Percentiles rank a stretch among this genome's conserved stretches.
phyloP scores from a whole-genome alignment of 2,329 filamentous ascomycete species.

The Phialophora chinensis region DNA sequence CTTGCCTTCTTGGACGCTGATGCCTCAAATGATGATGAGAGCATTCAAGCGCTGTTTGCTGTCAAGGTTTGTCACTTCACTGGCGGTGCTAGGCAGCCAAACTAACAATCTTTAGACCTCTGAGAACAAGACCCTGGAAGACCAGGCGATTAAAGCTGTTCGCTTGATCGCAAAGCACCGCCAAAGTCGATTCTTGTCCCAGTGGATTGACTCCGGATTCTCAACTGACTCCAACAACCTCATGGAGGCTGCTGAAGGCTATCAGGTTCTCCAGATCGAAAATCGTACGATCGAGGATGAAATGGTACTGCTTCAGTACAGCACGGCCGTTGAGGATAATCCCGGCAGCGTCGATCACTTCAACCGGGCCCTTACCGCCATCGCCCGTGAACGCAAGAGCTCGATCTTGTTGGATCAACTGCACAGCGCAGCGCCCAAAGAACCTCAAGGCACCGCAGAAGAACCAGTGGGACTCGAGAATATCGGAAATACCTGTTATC shows the following conservation, averaged over 20 bases:
- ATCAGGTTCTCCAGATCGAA: conserved; percentile 58
- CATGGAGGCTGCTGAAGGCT: conserved; percentile 63
- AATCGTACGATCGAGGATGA: conserved; percentile 60
- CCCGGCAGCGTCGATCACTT: conserved; percentile 54
- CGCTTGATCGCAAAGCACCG: conserved; percentile 64
- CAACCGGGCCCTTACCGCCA: conserved; percentile 55
- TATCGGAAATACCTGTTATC: conserved; percentile 96
- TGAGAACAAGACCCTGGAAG: conserved; percentile 58
- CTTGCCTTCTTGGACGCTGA: conserved; percentile 65
- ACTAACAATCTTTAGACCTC: conserved; percentile 47
- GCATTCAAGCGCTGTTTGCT: conserved; percentile 62
- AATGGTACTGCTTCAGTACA: conserved; percentile 56
- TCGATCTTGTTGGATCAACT: conserved; percentile 38
- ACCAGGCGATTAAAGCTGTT: conserved; percentile 62
- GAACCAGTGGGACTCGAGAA: conserved; percentile 88
- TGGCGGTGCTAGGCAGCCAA: background rate
- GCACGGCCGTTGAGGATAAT: conserved; percentile 53
- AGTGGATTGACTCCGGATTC: conserved; percentile 61
- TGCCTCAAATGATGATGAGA: conserved; percentile 60
- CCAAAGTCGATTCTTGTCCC: conserved; percentile 60
- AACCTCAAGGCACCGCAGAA: conserved; percentile 48
- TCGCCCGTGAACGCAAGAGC: conserved; percentile 53
- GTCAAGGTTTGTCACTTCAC: conserved; percentile 55
- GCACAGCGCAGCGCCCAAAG: conserved; percentile 30
- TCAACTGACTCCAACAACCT: conserved; percentile 56